phyloP scores from a whole-genome alignment of 306 rosid genomes.

The Dalbergia oliveri region DNA sequence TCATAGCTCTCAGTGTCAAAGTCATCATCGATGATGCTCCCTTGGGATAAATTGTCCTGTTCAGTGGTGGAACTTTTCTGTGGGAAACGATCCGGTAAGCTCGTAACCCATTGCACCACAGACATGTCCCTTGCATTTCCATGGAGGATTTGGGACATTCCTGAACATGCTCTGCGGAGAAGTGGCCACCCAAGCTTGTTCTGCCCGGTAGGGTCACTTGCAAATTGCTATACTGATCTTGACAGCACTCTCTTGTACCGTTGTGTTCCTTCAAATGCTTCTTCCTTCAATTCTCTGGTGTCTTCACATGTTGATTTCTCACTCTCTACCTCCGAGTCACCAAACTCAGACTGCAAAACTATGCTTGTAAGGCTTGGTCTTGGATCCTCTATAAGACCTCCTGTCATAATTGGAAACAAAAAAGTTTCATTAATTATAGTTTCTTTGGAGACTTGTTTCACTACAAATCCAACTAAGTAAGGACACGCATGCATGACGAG shows the following conservation, averaged over 20 bases:
- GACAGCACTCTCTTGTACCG: conserved; percentile 19
- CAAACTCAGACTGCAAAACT: conserved; percentile 56
- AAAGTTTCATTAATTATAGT: background rate
- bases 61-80: conserved; percentile 48
- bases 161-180: conserved; percentile 55
- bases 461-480: too few relatives aligned
- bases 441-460: background rate
- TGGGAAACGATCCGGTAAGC: conserved; percentile 83
- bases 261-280: conserved; percentile 27
- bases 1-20: conserved; percentile 49
- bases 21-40: conserved; percentile 48
- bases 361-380: conserved; percentile 60
- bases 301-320: conserved; percentile 45
- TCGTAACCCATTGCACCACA: conserved; percentile 94
- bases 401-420: conserved; percentile 52
- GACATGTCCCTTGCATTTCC: conserved; percentile 61
- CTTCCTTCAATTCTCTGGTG: conserved; percentile 49
- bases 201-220: conserved; percentile 50
- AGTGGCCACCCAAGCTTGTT: conserved; percentile 86
- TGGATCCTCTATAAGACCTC: conserved; percentile 57
- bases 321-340: conserved; percentile 55
- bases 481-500: background rate
- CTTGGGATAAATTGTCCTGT: conserved; percentile 49
- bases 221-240: conserved; percentile 53
- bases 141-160: conserved; percentile 38